Evolutionary conservation across 805 yeast genomes (phyloP).

Genomic region (Teunomyces gatunensis): DNA sequence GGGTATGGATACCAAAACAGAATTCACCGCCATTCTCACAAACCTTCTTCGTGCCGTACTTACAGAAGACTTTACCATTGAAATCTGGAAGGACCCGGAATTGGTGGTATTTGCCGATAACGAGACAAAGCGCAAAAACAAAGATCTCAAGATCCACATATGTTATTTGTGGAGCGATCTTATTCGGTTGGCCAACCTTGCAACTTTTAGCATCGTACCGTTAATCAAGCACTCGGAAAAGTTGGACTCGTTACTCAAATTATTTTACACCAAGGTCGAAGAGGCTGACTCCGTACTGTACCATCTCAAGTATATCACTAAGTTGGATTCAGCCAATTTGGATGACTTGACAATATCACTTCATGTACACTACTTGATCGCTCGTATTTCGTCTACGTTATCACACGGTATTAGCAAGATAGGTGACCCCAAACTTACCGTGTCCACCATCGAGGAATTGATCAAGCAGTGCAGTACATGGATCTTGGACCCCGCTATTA

Average conservation of each 20-base stretch:
- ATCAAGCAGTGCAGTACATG: slow-evolving; percentile 25
- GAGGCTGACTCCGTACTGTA: slow-evolving; percentile 18
- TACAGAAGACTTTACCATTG: slow-evolving; percentile 12
- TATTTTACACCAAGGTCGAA: slow-evolving; percentile 19
- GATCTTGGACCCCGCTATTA: slow-evolving; percentile 18
- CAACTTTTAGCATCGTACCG: slow-evolving; percentile 23
- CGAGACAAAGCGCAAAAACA: slow-evolving; percentile 15
- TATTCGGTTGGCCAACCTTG: slow-evolving; percentile 30
- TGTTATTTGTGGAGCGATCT: slow-evolving; percentile 35
- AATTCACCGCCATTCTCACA: slow-evolving; percentile 19
- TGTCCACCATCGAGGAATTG: slow-evolving; percentile 18
- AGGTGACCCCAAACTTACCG: slow-evolving; percentile 18
- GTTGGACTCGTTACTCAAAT: slow-evolving; percentile 16
- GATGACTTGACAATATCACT: slow-evolving; percentile 18
- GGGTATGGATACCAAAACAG: slow-evolving; percentile 12
- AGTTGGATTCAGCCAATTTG: slow-evolving; percentile 12
- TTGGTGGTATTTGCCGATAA: slow-evolving; percentile 17
- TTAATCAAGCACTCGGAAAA: slow-evolving; percentile 19
- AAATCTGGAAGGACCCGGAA: slow-evolving; percentile 37
- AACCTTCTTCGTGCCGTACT: slow-evolving; percentile 16
- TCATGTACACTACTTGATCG: slow-evolving; percentile 29
- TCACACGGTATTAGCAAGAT: slow-evolving; percentile 19
- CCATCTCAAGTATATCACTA: slow-evolving; percentile 22
- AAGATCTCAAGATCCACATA: slow-evolving; percentile 26
- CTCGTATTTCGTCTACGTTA: slow-evolving; percentile 20